Conservation (phyloP, 495 filamentous ascomycete species). For the Symbiotaphrina buchneri region DNA sequence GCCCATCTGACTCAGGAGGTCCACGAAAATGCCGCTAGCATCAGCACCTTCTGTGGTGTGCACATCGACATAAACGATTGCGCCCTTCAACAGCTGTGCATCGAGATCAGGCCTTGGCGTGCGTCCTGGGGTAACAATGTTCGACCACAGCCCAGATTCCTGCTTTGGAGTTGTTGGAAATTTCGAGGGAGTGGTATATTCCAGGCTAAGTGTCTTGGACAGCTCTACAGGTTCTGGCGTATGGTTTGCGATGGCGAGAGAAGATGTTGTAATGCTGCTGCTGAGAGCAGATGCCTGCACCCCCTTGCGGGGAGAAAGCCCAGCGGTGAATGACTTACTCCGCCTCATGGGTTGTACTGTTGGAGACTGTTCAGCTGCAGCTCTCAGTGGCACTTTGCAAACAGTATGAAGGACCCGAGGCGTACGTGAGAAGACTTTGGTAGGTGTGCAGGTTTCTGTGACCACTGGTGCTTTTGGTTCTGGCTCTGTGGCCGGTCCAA, state of each 20-base stretch:
- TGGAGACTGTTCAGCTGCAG: no score
- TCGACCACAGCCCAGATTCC: conserved; percentile 18
- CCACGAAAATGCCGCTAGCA: conserved; percentile 62
- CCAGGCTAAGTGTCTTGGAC: neutral
- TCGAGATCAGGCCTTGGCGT: conserved; percentile 27
- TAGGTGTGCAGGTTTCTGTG: neutral
- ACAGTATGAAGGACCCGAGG: neutral
- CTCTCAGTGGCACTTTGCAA: neutral
- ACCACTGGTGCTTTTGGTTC: conserved; percentile 15
- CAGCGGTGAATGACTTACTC: neutral
- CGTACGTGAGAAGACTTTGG: neutral
- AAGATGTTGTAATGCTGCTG: neutral
- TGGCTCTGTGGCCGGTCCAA: conserved; percentile 38
- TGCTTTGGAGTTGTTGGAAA: conserved; percentile 3
- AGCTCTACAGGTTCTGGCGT: neutral
- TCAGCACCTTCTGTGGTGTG: conserved; percentile 74
- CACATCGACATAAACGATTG: conserved; percentile 82
- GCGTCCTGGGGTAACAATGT: conserved; percentile 27
- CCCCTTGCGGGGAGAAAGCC: conserved; percentile 1
- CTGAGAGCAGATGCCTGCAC: neutral
- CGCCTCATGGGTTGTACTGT: no score
- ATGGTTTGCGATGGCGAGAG: neutral
- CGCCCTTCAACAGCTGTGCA: conserved; percentile 34
- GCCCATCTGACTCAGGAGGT: conserved; percentile 66
- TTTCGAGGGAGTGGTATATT: conserved; percentile 1